Percentiles rank a stretch among this genome's conserved stretches.
Conservation (phyloP, 768 basidiomycete species). For the Vararia minispora region DNA sequence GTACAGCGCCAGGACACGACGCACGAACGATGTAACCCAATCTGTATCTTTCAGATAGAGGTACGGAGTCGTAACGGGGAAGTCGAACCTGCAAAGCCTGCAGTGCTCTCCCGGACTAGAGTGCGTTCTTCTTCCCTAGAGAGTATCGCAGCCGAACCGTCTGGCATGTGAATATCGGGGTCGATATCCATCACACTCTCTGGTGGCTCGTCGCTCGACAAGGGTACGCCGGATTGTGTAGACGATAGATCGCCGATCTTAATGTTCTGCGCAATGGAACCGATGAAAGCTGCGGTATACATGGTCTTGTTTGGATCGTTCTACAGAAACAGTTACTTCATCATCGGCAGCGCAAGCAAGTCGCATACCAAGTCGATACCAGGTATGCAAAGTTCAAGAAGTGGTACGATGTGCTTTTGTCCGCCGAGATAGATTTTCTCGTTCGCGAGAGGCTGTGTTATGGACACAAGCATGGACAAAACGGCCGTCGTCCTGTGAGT, state of each 20-base stretch:
- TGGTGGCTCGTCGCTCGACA: conserved; percentile 41
- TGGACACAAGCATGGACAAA: conserved; percentile 69
- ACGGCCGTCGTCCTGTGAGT: conserved; percentile 92
- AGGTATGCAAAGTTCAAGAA: conserved; percentile 82
- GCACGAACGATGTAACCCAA: conserved; percentile 71
- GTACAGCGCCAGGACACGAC: conserved; percentile 70
- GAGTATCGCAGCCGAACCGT: conserved; percentile 34
- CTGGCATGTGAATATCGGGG: conserved; percentile 36
- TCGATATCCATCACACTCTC: conserved; percentile 48
- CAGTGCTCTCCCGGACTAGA: conserved; percentile 67
- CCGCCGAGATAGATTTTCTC: conserved; percentile 77
- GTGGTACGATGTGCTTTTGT: conserved; percentile 77
- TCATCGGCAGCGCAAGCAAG: neutral
- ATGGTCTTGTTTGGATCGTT: conserved; percentile 77
- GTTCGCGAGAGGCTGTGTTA: conserved; percentile 64
- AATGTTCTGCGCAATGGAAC: conserved; percentile 60
- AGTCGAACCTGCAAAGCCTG: conserved; percentile 57
- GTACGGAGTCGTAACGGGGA: neutral
- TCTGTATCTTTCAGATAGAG: conserved; percentile 28
- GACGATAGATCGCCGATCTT: conserved; percentile 69
- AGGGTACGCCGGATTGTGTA: conserved; percentile 42
- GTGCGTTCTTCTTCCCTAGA: conserved; percentile 59
- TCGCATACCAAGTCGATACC: conserved; percentile 76
- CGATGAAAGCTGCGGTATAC: conserved; percentile 71
- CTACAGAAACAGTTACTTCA: conserved; percentile 23